Evolutionary conservation across 2,329 filamentous ascomycete genomes (phyloP), one percentile per base, ranked within the genome.

Genomic region (Colletotrichum sidae): DNA sequence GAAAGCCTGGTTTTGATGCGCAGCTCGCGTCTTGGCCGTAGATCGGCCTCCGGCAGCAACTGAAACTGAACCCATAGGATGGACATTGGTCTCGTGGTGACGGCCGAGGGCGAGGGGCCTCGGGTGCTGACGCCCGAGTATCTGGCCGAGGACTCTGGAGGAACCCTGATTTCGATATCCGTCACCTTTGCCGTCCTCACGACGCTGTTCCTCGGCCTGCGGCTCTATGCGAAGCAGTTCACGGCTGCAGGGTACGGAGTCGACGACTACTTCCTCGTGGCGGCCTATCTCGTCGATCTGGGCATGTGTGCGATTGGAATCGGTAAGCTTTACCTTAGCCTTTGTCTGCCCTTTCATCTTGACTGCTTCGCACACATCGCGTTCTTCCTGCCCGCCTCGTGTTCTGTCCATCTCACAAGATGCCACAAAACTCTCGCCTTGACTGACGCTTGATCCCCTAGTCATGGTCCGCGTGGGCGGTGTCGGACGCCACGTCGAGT

Each of bases 381-480:
- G 4, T 25, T 25, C 25, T 25, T 5, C 25, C 25, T 25, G 25
- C 25, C 25, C 25, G 25, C 25, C 25, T 25, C 25, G 25, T 5
- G 25, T 25, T 25, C 25, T 25, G 25, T 25, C 25, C 25, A 5
- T 25, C 25, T 4, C n/a, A 45, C 13, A 47, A 47, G 42, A 45
- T 35, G 54, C 13, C 37, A 42, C 7, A 12, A 58, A 51, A 51
- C 37, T 11, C 42, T 51, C 55, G 55, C 55, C 33, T n/a, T 6
- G 47, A 49, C 52, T 62, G 42, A 63, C 47, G 11, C n/a, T 12
- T 41, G 37, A 11, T 2, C n/a, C 17, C 34, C 6, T 41, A 72
- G 73, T 70, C 2, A 69, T 70, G 65, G 69, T 71, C 1, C 61
- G 62, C 7, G 54, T 73, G 10, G 73, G 69, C 42, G 72, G 71